Evolutionary conservation across 2,329 filamentous ascomycete species (phyloP), one percentile per base, ranked within the genome.

Genomic region (Fusarium hostae): DNA sequence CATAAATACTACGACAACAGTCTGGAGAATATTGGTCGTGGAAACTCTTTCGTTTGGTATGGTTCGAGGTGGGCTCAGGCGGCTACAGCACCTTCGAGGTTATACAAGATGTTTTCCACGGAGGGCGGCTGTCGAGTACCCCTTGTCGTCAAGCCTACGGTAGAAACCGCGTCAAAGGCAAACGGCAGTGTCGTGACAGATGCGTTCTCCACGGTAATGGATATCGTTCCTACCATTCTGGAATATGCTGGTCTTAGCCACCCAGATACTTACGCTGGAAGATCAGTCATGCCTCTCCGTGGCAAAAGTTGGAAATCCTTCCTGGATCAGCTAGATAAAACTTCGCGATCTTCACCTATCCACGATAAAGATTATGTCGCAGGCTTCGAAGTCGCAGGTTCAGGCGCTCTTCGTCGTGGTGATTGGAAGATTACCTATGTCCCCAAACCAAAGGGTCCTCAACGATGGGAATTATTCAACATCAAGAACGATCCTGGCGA

Each of bases 361-460:
- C 68, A 70, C 16, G 59, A 20, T 6, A 47, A 26, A 18, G 83
- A 87, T 50, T 84, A 86, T 62, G 84, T 87, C 10, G 59, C 56
- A 37, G 88, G 87, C 18, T 90, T 88, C 86, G 88, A 89, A 59
- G 85, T 86, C 0, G 88, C 85, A 67, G 87, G 87, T 1, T 83
- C 85, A 7, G 65, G 70, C 0, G 88, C 88, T 0, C 81, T 89
- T 11, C 85, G 88, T 24, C 84, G 84, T 40, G 87, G 85, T 6
- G 82, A 86, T 62, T 89, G 84, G 83, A 90, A 89, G 75, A 86
- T 87, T 7, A 84, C 88, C 16, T 88, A 85, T 71, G 87, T 89
- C 24, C 87, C 86, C 1, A 85, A 85, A 51, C 87, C 85, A 3
- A 63, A 68, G 13, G 77, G 77, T 1, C 22, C 86, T 0, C 87